These are phyloP conservation scores for Gilbertella persicaria DNA, from an alignment of 371 early-diverging fungal genomes.

Conservation along the genomic window DNA sequence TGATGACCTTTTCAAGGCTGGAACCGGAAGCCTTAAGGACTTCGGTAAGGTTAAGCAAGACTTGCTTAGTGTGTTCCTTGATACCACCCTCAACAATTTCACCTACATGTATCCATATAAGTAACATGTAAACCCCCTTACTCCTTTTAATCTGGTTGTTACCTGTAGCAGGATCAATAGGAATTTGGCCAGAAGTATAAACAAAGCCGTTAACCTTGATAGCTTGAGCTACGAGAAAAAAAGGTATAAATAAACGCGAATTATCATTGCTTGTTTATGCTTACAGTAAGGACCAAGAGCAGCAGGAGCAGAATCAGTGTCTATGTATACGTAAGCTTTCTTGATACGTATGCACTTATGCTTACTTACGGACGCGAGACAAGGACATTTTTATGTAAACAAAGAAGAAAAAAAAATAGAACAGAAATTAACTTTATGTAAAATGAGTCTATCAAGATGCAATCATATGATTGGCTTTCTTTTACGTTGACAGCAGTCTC, in stretches of 20 bases:
- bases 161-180: constrained; percentile 64
- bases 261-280: neutral
- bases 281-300: constrained; percentile 28
- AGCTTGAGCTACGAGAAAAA: constrained; percentile 64
- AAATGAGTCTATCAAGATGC: neutral
- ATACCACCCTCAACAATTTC: constrained; percentile 68
- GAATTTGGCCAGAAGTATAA: constrained; percentile 83
- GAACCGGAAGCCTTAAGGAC: constrained; percentile 80
- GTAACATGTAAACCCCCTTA: neutral
- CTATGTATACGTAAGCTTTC: neutral
- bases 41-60: constrained; percentile 72
- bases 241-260: neutral
- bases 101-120: constrained; percentile 24
- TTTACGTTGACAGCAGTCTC: neutral
- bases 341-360: neutral
- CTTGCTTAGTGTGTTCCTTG: constrained; percentile 76
- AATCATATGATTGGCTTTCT: neutral
- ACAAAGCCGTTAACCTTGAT: constrained; percentile 84
- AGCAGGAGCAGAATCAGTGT: constrained; percentile 24
- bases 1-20: constrained; percentile 77
- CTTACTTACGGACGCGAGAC: constrained; percentile 16
- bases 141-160: neutral
- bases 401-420: neutral
- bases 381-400: constrained; percentile 14
- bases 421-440: neutral